Evolutionary conservation across 345 rosid genomes (phyloP), one percentile per base, ranked within the genome.

Genomic region (Hibiscus tridactylites): DNA sequence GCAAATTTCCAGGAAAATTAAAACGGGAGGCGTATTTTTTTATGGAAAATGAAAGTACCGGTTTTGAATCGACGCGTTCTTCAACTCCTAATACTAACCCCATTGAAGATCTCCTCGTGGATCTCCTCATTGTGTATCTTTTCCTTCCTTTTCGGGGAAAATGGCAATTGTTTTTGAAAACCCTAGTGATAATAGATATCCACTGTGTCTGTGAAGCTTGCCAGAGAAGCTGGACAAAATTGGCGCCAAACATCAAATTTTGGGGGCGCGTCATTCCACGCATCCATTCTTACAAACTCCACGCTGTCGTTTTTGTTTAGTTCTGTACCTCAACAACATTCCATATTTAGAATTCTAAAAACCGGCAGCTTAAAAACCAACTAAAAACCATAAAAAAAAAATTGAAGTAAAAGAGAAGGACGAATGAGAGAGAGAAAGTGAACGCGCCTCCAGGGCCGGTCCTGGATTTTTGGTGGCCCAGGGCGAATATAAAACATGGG

Each of bases 41-140:
- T 8, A 37, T 37, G 35, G 49, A 49, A 49, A 35, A 53, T 13
- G 24, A n/a, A 39, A 47, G 19, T 58, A 74, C 77, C 72, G 12
- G 65, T 24, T 57, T 57, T 19, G 37, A 66, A 59, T 73, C 19
- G 35, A 21, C 53, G 21, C 15, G 15, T 24, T 75, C 70, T 53
- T 70, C 73, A 13, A 9, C 71, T 19, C 28, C 73, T 47, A 72
- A 62, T 69, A 50, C 77, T 6, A 67, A 3, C 49, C 64, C 71
- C 3, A 73, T n/a, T 9, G 74, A 69, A 37, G 78, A 75, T 17
- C 28, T 75, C 64, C 78, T 75, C 10, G 78, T 75, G 19, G 57
- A 61, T 75, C 78, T 75, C 70, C 74, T 75, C 78, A 75, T 75
- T 10, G 3, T 35, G 21, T 52, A 62, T 3, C 6, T 16, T 31